A percentile compares a stretch with the other conserved stretches of the same genome.
Evolutionary conservation across 345 rosid genomes (phyloP).

Genomic region (Sapria himalayana): DNA sequence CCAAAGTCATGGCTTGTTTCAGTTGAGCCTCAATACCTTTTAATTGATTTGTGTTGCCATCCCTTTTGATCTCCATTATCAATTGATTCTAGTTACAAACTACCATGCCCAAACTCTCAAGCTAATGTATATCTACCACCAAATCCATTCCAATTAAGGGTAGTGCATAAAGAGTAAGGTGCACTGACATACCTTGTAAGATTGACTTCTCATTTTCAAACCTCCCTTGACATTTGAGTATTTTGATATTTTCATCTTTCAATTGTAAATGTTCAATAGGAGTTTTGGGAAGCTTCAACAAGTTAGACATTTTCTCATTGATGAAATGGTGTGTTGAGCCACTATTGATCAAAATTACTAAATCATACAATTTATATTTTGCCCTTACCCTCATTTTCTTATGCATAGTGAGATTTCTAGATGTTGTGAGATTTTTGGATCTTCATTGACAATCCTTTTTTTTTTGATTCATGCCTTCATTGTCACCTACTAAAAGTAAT

Average conservation of each 20-base stretch:
- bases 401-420: neutral
- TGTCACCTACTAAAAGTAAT: neutral
- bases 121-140: neutral
- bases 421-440: neutral
- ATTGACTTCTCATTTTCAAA: neutral
- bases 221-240: neutral
- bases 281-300: neutral
- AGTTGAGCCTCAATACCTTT: neutral
- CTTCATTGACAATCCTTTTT: no score
- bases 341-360: neutral
- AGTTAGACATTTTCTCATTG: accelerated
- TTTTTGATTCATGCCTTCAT: no score
- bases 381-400: neutral
- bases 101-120: neutral
- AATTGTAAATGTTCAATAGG: neutral
- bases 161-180: neutral
- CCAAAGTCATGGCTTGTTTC: accelerated
- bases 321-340: neutral
- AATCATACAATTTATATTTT: neutral
- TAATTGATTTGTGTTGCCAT: neutral
- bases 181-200: neutral
- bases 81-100: neutral
- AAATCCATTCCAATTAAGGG: neutral
- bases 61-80: neutral
- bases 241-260: accelerated